These are phyloP conservation scores for Aspergillus clavatus DNA, from an alignment of 2,329 filamentous ascomycete genomes.

Conservation along the genomic window DNA sequence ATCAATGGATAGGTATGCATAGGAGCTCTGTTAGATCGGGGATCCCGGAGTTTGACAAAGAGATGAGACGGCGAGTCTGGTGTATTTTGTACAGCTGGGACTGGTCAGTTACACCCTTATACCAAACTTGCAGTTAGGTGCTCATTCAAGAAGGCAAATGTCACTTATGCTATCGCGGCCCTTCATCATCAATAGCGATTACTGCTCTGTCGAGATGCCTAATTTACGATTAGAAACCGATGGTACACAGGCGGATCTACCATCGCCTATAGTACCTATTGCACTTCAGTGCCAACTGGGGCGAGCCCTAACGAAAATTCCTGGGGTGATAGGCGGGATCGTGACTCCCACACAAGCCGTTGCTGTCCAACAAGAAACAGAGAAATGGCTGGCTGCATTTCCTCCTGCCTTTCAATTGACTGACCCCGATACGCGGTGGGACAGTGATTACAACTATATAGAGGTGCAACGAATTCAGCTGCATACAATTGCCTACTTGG, in stretches of 20 bases:
- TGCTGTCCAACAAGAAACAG: slow-evolving; percentile 29
- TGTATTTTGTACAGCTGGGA: slow-evolving; percentile 47
- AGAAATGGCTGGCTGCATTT: slow-evolving; percentile 43
- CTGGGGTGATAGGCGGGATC: slow-evolving; percentile 9
- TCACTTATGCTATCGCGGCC: slow-evolving; percentile 42
- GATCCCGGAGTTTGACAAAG: slow-evolving; percentile 44
- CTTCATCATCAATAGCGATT: slow-evolving; percentile 41
- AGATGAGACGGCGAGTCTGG: slow-evolving; percentile 47
- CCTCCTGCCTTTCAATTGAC: slow-evolving; percentile 39
- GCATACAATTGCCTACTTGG: slow-evolving; percentile 43
- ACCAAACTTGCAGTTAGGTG: background rate
- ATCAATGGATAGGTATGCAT: slow-evolving; percentile 26
- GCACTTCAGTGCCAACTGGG: slow-evolving; percentile 39
- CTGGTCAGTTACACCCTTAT: slow-evolving; percentile 34
- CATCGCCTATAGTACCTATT: slow-evolving; percentile 45
- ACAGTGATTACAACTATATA: slow-evolving; percentile 41
- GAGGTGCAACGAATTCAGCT: slow-evolving; percentile 46
- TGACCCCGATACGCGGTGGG: slow-evolving; percentile 41
- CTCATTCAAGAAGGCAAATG: slow-evolving; percentile 34
- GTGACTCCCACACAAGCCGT: slow-evolving; percentile 21
- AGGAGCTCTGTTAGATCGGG: slow-evolving; percentile 33
- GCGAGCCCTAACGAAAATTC: slow-evolving; percentile 23
- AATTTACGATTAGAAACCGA: slow-evolving; percentile 33
- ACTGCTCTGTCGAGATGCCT: slow-evolving; percentile 38
- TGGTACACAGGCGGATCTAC: slow-evolving; percentile 30